phyloP scores from a whole-genome alignment of 2,329 filamentous ascomycete genomes.

The Coleophoma crateriformis region DNA sequence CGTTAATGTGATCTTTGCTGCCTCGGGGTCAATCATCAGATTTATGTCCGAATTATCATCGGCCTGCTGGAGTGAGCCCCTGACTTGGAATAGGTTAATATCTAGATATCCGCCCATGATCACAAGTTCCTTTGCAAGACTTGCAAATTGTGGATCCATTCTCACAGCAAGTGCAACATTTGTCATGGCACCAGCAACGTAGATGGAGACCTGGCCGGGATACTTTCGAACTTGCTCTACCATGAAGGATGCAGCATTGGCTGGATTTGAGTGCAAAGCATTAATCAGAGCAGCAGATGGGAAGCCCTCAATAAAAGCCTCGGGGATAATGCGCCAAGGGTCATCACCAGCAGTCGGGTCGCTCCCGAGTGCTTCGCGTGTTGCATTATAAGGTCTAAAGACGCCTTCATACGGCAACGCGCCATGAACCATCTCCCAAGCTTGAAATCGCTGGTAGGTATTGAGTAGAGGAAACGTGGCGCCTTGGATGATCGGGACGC shows the following conservation, averaged over 20 bases:
- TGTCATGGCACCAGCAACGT: slow-evolving; percentile 38
- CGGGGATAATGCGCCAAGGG: slow-evolving; percentile 32
- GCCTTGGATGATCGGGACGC: slow-evolving; percentile 42
- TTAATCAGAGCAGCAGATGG: slow-evolving; percentile 18
- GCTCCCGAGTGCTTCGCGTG: slow-evolving; percentile 32
- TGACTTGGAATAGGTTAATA: slow-evolving; percentile 28
- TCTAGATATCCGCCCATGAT: slow-evolving; percentile 47
- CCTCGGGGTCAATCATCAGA: slow-evolving; percentile 44
- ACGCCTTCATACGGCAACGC: slow-evolving; percentile 38
- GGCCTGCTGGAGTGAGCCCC: slow-evolving; percentile 19
- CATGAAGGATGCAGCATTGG: slow-evolving; percentile 38
- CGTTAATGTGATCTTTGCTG: slow-evolving; percentile 41
- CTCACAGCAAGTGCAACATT: slow-evolving; percentile 42
- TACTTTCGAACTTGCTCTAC: slow-evolving; percentile 41
- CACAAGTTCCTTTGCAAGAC: slow-evolving; percentile 37
- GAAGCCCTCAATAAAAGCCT: slow-evolving; percentile 39
- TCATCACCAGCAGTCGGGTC: slow-evolving; percentile 37
- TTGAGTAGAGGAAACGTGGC: slow-evolving; percentile 40
- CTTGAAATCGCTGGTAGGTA: slow-evolving; percentile 34
- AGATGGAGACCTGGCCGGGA: slow-evolving; percentile 43
- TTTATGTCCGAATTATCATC: slow-evolving; percentile 35
- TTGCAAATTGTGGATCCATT: slow-evolving; percentile 39
- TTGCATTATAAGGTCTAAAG: slow-evolving; percentile 36
- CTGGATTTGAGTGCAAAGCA: slow-evolving; percentile 29
- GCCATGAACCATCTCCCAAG: slow-evolving; percentile 38